Conservation (phyloP, 192 early-diverging fungal genomes). For the Linnemannia schmuckeri region DNA sequence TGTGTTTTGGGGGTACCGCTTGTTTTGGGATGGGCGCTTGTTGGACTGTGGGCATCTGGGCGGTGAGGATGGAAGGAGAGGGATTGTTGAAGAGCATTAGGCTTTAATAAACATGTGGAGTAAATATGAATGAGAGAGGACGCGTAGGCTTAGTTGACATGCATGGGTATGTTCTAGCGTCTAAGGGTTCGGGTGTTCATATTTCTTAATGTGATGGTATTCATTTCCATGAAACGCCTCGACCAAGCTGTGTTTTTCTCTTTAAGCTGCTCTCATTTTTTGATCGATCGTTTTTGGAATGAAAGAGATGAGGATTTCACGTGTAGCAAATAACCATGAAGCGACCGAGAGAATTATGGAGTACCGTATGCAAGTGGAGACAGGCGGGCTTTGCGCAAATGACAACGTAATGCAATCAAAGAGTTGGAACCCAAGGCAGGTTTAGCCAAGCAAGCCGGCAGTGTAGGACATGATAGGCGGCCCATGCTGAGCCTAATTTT, state of each 20-base stretch:
- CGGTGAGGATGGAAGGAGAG: neutral
- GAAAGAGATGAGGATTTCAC: neutral
- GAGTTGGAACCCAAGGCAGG: too few relatives aligned
- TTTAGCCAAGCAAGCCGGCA: neutral
- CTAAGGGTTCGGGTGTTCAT: too few relatives aligned
- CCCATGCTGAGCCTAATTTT: neutral
- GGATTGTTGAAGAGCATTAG: neutral
- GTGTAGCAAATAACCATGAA: neutral
- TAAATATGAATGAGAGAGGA: too few relatives aligned
- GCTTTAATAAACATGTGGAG: too few relatives aligned
- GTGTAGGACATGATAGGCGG: neutral
- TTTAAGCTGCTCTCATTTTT: neutral
- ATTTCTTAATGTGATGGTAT: too few relatives aligned
- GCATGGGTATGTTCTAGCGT: too few relatives aligned
- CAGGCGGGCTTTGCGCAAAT: neutral
- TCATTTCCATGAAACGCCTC: neutral
- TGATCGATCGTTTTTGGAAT: neutral
- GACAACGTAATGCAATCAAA: neutral
- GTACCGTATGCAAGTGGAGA: neutral
- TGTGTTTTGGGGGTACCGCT: constrained; percentile 60
- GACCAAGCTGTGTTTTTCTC: neutral
- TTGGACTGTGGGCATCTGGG: constrained; percentile 41
- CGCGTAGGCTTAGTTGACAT: too few relatives aligned
- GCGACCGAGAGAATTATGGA: neutral
- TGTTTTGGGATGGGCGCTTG: constrained; percentile 38